Conservation (phyloP, 257 asterid genomes). For the Parsonsia alboflavescens region DNA sequence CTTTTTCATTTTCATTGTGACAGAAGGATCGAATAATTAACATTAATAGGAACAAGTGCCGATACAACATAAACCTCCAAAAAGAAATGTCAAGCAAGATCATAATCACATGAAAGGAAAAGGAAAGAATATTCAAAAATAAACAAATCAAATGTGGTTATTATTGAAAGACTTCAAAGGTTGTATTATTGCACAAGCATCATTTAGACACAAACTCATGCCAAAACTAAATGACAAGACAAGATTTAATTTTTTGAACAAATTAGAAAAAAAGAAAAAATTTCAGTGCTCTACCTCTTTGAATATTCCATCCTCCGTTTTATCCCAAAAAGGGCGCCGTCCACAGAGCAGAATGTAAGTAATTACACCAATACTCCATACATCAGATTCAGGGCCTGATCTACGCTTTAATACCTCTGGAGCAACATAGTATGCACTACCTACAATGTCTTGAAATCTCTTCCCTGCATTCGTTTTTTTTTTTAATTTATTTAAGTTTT, state of each 20-base stretch:
- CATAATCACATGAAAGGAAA: not conserved
- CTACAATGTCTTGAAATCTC: constrained; percentile 90
- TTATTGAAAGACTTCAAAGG: not conserved
- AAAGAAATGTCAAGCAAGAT: not conserved
- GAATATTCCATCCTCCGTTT: constrained; percentile 96
- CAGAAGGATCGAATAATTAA: not conserved
- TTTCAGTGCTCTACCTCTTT: constrained; percentile 60
- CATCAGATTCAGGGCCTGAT: constrained; percentile 99
- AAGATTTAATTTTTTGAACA: not conserved
- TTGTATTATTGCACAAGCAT: not conserved
- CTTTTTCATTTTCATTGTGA: not conserved
- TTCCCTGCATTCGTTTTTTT: constrained; percentile 44
- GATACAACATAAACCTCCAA: not conserved
- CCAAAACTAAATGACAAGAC: not conserved
- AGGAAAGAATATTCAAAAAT: not conserved
- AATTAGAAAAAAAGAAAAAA: not conserved
- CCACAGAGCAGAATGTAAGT: constrained; percentile 97
- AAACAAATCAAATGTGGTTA: not conserved
- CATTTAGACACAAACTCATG: not conserved
- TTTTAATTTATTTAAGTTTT: constrained; percentile 9
- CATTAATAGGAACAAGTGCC: not conserved
- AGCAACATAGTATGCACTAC: constrained; percentile 99
- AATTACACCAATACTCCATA: constrained; percentile 97
- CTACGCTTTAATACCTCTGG: constrained; percentile 95
- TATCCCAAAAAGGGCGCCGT: constrained; percentile 98